phyloP scores from a whole-genome alignment of 1,284 basidiomycete genomes.

The Austroboletus sp. region DNA sequence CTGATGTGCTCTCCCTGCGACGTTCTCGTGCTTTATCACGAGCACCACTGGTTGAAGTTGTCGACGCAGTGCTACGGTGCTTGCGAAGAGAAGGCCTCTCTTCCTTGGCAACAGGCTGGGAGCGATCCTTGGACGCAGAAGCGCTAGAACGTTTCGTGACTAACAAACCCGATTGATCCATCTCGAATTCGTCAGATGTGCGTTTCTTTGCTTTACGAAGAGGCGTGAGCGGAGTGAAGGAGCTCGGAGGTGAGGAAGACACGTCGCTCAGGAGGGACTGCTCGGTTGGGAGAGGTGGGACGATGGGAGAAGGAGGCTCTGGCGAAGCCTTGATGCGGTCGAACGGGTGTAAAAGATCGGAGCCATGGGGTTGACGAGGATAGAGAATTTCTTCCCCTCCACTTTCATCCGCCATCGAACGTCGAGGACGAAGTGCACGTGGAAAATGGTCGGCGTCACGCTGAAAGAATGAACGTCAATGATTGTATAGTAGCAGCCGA shows the following conservation, averaged over 20 bases:
- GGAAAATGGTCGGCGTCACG: slow-evolving; percentile 38
- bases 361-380: slow-evolving; percentile 51
- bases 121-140: slow-evolving; percentile 28
- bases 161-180: slow-evolving; percentile 60
- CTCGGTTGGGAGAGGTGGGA: slow-evolving; percentile 26
- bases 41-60: slow-evolving; percentile 35
- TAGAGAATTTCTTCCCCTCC: slow-evolving; percentile 79
- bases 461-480: slow-evolving; percentile 23
- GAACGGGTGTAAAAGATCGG: slow-evolving; percentile 32
- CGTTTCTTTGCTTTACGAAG: slow-evolving; percentile 62
- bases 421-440: slow-evolving; percentile 48
- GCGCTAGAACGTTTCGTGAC: slow-evolving; percentile 44
- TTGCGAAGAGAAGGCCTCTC: slow-evolving; percentile 54
- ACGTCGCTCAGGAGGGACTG: slow-evolving; percentile 27
- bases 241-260: slow-evolving; percentile 49
- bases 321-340: slow-evolving; percentile 32
- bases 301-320: slow-evolving; percentile 26
- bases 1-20: slow-evolving; percentile 55
- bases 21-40: slow-evolving; percentile 53
- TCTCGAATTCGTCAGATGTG: slow-evolving; percentile 74
- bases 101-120: slow-evolving; percentile 31
- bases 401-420: slow-evolving; percentile 69
- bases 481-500: not conserved
- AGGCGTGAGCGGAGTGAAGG: slow-evolving; percentile 48
- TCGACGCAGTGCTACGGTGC: slow-evolving; percentile 65